A percentile compares a stretch with the other conserved stretches of the same genome.
Evolutionary conservation across 2,329 filamentous ascomycete species (phyloP).

Genomic region (Alternaria sp.): DNA sequence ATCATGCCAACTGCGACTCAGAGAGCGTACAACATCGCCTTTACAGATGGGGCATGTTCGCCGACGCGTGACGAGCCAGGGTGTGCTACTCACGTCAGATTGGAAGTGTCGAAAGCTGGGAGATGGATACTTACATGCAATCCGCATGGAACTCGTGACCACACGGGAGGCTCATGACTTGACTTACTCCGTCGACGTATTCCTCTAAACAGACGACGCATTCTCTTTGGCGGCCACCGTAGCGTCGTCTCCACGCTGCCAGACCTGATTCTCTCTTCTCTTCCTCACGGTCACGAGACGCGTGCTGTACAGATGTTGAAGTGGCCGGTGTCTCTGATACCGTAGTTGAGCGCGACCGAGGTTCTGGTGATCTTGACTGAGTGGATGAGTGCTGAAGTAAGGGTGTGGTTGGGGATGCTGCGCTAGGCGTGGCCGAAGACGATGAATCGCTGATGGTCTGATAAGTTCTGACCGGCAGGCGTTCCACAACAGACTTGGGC

Average conservation of each 20-base stretch:
- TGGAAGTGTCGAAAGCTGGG: not conserved
- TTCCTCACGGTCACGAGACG: conserved; percentile 51
- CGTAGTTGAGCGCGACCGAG: conserved; percentile 71
- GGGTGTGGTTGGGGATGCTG: conserved; percentile 79
- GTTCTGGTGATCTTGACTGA: conserved; percentile 50
- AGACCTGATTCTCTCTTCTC: conserved; percentile 63
- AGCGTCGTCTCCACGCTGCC: conserved; percentile 65
- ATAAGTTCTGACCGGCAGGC: conserved; percentile 93
- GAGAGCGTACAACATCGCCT: conserved; percentile 81
- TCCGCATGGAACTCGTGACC: conserved; percentile 97
- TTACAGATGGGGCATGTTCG: conserved; percentile 99
- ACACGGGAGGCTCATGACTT: conserved; percentile 96
- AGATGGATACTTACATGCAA: conserved; percentile 82
- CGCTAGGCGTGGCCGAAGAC: conserved; percentile 69
- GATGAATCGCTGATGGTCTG: conserved; percentile 76
- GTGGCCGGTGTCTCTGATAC: conserved; percentile 66
- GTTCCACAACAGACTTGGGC: conserved; percentile 95
- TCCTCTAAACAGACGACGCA: conserved; percentile 98
- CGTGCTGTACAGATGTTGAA: conserved; percentile 40
- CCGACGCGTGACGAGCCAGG: conserved; percentile 93
- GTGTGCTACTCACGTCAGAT: conserved; percentile 70
- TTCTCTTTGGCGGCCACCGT: conserved; percentile 76
- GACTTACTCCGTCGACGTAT: conserved; percentile 91
- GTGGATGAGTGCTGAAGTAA: conserved; percentile 67
- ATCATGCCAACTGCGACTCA: conserved; percentile 47